These are phyloP conservation scores for Corinectria fuckeliana DNA, from an alignment of 2,329 filamentous ascomycete species.

Conservation along the genomic window DNA sequence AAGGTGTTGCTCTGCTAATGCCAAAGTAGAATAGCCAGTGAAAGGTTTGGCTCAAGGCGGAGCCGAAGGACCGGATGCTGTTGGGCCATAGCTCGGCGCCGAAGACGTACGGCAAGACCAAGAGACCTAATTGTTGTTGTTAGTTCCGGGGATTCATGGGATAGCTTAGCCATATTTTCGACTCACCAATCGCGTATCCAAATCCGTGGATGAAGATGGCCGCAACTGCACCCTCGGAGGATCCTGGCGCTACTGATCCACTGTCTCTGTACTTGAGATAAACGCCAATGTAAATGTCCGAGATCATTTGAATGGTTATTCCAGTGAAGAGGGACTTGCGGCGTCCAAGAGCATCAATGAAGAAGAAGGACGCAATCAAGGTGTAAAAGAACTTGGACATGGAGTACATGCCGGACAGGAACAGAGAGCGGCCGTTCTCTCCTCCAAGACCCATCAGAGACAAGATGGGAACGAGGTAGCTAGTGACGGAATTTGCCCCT, in stretches of 20 bases:
- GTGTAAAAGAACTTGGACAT: constrained; percentile 51
- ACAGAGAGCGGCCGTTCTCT: constrained; percentile 42
- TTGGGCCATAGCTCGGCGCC: constrained; percentile 16
- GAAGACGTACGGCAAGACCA: constrained; percentile 53
- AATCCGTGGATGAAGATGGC: constrained; percentile 54
- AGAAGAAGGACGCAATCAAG: constrained; percentile 50
- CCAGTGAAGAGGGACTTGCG: constrained; percentile 46
- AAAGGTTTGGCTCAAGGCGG: constrained; percentile 32
- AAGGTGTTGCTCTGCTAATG: constrained; percentile 43
- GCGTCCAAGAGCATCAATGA: constrained; percentile 52
- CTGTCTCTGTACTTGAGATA: constrained; percentile 46
- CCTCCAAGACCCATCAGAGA: constrained; percentile 36
- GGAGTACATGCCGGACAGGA: constrained; percentile 51
- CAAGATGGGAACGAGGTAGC: constrained; percentile 52
- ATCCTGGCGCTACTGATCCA: constrained; percentile 30
- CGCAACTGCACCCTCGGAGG: constrained; percentile 49
- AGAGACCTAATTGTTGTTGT: constrained; percentile 26
- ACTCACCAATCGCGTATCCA: constrained; percentile 47
- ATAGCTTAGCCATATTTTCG: neutral
- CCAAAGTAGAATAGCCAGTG: constrained; percentile 49
- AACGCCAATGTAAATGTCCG: constrained; percentile 49
- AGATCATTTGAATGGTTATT: constrained; percentile 46
- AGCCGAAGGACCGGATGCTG: constrained; percentile 16
- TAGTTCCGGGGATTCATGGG: neutral
- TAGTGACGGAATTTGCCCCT: constrained; percentile 51